Conservation (phyloP, 305 asterid genomes). For the Fraxinus dipetala region DNA sequence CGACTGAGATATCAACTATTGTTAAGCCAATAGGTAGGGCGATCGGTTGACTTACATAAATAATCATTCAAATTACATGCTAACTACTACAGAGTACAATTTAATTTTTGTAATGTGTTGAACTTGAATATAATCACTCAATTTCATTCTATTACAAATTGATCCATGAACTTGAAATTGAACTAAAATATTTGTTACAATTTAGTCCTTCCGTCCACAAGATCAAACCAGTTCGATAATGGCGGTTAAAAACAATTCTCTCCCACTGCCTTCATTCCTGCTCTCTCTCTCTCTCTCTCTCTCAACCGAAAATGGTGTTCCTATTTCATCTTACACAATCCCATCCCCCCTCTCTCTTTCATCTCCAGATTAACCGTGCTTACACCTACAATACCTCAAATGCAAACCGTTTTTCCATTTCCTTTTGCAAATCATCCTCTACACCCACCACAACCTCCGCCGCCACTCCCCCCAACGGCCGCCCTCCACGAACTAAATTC, state of each 20-base stretch:
- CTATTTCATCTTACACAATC: constrained; percentile 7
- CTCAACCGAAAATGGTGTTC: constrained; percentile 14
- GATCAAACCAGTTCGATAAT: not conserved
- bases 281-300: not conserved
- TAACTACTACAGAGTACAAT: not conserved
- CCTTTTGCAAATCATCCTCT: constrained; percentile 23
- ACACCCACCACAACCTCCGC: constrained; percentile 21
- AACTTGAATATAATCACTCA: not conserved
- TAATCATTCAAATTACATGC: not conserved
- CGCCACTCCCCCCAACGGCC: constrained; percentile 18
- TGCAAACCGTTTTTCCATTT: constrained; percentile 4
- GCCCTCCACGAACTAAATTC: constrained; percentile 28
- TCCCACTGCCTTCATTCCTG: not conserved
- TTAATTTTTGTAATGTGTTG: not conserved
- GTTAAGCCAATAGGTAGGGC: not conserved
- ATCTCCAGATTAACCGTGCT: constrained; percentile 26
- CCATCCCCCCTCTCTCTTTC: constrained; percentile 28
- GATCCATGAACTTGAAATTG: not conserved
- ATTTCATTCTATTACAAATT: not conserved
- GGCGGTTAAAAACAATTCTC: not conserved
- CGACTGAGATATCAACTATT: not conserved
- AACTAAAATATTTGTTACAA: not conserved
- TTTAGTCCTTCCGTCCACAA: not conserved
- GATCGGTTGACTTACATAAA: not conserved
- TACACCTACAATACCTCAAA: constrained; percentile 1